These are phyloP conservation scores for Paecilomyces formosus DNA, from an alignment of 2,329 filamentous ascomycete genomes.

Conservation along the genomic window DNA sequence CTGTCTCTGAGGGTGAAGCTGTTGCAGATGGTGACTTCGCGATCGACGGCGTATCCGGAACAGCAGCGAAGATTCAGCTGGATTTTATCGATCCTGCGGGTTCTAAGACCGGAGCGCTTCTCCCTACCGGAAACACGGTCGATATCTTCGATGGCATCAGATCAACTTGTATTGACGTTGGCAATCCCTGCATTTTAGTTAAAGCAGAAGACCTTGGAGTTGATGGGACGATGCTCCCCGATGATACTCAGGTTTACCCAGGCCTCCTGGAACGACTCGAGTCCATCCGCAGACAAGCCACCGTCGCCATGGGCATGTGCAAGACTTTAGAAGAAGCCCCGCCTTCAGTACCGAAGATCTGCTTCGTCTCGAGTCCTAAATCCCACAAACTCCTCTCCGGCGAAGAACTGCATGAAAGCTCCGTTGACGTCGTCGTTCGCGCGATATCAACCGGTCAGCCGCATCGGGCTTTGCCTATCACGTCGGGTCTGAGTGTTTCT, in stretches of 20 bases:
- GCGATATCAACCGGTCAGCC: slow-evolving; percentile 50
- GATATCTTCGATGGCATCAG: slow-evolving; percentile 45
- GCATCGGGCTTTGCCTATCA: slow-evolving; percentile 51
- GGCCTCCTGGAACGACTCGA: slow-evolving; percentile 44
- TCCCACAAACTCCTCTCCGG: slow-evolving; percentile 32
- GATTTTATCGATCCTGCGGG: slow-evolving; percentile 58
- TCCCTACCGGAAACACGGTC: slow-evolving; percentile 52
- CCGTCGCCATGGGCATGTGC: slow-evolving; percentile 55
- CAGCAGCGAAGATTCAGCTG: slow-evolving; percentile 49
- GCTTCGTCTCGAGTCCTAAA: slow-evolving; percentile 42
- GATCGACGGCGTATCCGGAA: slow-evolving; percentile 59
- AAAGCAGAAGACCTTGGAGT: slow-evolving; percentile 47
- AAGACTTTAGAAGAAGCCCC: slow-evolving; percentile 37
- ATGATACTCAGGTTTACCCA: slow-evolving; percentile 43
- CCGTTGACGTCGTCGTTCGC: slow-evolving; percentile 36
- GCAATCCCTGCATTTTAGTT: slow-evolving; percentile 59
- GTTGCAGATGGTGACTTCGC: slow-evolving; percentile 47
- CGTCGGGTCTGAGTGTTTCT: slow-evolving; percentile 45
- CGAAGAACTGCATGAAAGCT: slow-evolving; percentile 18
- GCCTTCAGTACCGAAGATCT: slow-evolving; percentile 58
- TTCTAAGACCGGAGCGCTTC: slow-evolving; percentile 54
- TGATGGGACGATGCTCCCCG: slow-evolving; percentile 45
- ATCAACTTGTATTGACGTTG: slow-evolving; percentile 56
- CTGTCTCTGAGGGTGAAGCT: slow-evolving; percentile 42
- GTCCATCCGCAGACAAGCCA: slow-evolving; percentile 50